These are phyloP conservation scores for Lentinula edodes DNA, from an alignment of 768 basidiomycete species.

Conservation along the genomic window DNA sequence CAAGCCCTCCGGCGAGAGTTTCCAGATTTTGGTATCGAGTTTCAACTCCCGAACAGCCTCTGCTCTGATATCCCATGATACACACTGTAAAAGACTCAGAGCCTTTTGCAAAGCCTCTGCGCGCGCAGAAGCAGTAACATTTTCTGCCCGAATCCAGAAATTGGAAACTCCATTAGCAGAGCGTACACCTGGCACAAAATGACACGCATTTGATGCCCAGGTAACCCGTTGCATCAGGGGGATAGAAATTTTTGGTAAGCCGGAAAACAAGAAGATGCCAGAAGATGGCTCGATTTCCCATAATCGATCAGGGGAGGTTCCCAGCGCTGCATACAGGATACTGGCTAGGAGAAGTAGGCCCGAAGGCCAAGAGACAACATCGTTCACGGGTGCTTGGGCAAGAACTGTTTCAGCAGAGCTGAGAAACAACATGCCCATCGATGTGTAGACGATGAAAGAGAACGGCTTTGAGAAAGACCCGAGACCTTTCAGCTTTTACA, in stretches of 20 bases:
- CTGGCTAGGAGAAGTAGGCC: slow-evolving; percentile 23
- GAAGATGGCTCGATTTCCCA: slow-evolving; percentile 22
- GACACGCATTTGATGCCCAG: slow-evolving; percentile 19
- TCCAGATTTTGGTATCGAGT: slow-evolving; percentile 6
- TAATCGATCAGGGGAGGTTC: slow-evolving; percentile 15
- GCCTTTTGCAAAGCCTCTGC: slow-evolving; percentile 14
- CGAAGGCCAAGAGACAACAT: slow-evolving; percentile 22
- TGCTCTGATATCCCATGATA: slow-evolving; percentile 1
- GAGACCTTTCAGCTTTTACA: background rate
- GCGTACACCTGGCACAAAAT: slow-evolving; percentile 21
- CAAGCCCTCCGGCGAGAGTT: slow-evolving; percentile 10
- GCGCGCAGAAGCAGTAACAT: slow-evolving; percentile 13
- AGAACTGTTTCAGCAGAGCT: slow-evolving; percentile 5
- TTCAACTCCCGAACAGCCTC: slow-evolving; percentile 2
- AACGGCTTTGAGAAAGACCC: background rate
- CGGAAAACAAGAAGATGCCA: slow-evolving; percentile 18
- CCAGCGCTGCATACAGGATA: slow-evolving; percentile 22
- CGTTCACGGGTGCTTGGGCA: slow-evolving; percentile 24
- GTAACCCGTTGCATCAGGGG: slow-evolving; percentile 17
- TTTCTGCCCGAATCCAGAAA: slow-evolving; percentile 21
- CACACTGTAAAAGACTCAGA: background rate
- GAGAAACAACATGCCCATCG: background rate
- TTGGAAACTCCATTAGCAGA: slow-evolving; percentile 15
- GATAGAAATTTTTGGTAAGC: slow-evolving; percentile 19
- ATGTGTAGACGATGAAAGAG: background rate